Conservation (phyloP, 352 stramenopile genomes). For the Aphanomyces cochlioides region DNA sequence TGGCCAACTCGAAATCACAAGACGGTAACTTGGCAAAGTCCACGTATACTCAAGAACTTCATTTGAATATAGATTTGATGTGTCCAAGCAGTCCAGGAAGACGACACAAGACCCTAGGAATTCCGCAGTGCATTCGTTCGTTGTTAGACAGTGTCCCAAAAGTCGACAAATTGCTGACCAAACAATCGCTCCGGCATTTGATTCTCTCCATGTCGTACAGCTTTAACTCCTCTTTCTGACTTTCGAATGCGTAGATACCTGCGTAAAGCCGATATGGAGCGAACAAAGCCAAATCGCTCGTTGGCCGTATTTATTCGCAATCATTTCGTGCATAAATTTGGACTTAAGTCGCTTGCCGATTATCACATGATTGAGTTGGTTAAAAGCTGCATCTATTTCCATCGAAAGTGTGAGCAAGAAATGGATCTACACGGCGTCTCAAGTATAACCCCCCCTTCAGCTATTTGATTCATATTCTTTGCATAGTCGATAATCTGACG, state of each 20-base stretch:
- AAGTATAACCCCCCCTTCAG: no score
- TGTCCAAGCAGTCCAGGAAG: background rate
- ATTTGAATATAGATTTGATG: no score
- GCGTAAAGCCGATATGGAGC: slow-evolving; percentile 58
- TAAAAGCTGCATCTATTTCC: slow-evolving; percentile 56
- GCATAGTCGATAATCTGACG: slow-evolving; percentile 18
- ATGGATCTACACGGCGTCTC: no score
- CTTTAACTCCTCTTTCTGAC: background rate
- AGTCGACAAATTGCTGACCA: slow-evolving; percentile 54
- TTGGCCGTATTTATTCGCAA: slow-evolving; percentile 59
- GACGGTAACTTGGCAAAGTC: background rate
- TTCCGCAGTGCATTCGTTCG: slow-evolving; percentile 40
- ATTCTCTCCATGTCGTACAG: slow-evolving; percentile 39
- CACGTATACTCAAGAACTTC: background rate
- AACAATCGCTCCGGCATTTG: slow-evolving; percentile 41
- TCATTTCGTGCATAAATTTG: slow-evolving; percentile 51
- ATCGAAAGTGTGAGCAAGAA: slow-evolving; percentile 23
- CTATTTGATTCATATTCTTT: slow-evolving; percentile 8
- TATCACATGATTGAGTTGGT: slow-evolving; percentile 69
- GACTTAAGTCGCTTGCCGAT: slow-evolving; percentile 54
- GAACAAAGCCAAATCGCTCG: slow-evolving; percentile 32
- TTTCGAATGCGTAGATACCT: slow-evolving; percentile 30
- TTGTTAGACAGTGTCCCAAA: slow-evolving; percentile 50
- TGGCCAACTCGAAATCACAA: background rate
- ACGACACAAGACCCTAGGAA: slow-evolving; percentile 22